These are phyloP conservation scores for Phytophthora vignae DNA, from an alignment of 352 stramenopile genomes.

Conservation along the genomic window DNA sequence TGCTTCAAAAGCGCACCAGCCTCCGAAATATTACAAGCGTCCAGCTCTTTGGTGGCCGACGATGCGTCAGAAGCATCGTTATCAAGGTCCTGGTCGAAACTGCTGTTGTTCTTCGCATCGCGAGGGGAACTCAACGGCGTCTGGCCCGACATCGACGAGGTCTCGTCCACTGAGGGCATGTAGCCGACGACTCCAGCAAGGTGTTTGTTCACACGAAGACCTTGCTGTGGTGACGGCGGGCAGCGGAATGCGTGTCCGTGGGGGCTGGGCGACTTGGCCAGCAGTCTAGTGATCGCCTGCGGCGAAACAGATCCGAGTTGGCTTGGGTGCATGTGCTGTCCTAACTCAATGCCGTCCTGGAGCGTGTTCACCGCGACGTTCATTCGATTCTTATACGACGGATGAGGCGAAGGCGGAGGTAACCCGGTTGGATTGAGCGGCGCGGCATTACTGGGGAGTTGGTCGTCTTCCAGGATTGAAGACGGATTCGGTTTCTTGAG, in stretches of 20 bases:
- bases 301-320: conserved; percentile 38
- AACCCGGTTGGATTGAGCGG: conserved; percentile 16
- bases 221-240: conserved; percentile 62
- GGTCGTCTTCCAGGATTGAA: conserved; percentile 39
- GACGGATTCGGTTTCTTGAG: conserved; percentile 37
- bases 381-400: conserved; percentile 41
- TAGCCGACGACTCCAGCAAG: conserved; percentile 52
- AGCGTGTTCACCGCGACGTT: conserved; percentile 50
- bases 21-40: conserved; percentile 31
- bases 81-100: conserved; percentile 24
- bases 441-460: conserved; percentile 26
- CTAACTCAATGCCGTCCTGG: conserved; percentile 44
- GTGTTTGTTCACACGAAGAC: conserved; percentile 40
- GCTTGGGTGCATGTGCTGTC: conserved; percentile 47
- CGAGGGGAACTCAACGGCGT: conserved; percentile 58
- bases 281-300: conserved; percentile 38
- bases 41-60: conserved; percentile 27
- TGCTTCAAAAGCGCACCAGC: conserved; percentile 28
- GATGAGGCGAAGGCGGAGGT: conserved; percentile 17
- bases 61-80: conserved; percentile 9
- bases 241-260: conserved; percentile 36
- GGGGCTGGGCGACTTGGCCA: conserved; percentile 32
- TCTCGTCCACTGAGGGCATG: conserved; percentile 82
- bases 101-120: conserved; percentile 29
- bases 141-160: conserved; percentile 54